Evolutionary conservation across 2,329 filamentous ascomycete genomes (phyloP).

Genomic region (Tolypocladium ophioglossoides): DNA sequence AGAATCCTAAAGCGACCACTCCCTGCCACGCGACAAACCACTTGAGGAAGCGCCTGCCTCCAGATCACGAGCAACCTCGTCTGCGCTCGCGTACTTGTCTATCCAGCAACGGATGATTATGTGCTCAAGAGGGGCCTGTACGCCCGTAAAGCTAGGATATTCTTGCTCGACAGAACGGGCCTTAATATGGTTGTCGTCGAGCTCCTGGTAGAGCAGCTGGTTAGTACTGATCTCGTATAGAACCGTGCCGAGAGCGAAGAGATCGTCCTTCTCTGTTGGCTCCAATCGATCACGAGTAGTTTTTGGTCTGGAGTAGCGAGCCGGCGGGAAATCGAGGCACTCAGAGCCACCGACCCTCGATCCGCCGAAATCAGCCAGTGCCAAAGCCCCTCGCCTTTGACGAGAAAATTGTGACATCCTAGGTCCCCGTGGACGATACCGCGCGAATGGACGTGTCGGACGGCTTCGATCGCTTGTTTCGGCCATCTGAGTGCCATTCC

Average conservation of each 20-base stretch:
- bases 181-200: not conserved
- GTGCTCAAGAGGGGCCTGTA: not conserved
- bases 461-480: not conserved
- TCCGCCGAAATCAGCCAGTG: not conserved
- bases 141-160: not conserved
- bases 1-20: too few species aligned
- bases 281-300: too few species aligned
- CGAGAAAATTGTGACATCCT: not conserved
- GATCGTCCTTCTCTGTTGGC: not conserved
- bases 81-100: too few species aligned
- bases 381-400: not conserved
- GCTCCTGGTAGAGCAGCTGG: not conserved
- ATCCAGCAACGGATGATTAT: not conserved
- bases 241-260: not conserved
- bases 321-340: not conserved
- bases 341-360: not conserved
- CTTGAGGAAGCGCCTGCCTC: not conserved
- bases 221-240: not conserved
- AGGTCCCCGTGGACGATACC: not conserved
- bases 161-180: not conserved
- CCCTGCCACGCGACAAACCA: too few species aligned
- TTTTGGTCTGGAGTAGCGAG: not conserved
- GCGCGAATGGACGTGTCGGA: not conserved
- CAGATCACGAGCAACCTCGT: not conserved
- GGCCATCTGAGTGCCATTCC: not conserved